phyloP scores from a whole-genome alignment of 345 rosid species.

The Boechera stricta region DNA sequence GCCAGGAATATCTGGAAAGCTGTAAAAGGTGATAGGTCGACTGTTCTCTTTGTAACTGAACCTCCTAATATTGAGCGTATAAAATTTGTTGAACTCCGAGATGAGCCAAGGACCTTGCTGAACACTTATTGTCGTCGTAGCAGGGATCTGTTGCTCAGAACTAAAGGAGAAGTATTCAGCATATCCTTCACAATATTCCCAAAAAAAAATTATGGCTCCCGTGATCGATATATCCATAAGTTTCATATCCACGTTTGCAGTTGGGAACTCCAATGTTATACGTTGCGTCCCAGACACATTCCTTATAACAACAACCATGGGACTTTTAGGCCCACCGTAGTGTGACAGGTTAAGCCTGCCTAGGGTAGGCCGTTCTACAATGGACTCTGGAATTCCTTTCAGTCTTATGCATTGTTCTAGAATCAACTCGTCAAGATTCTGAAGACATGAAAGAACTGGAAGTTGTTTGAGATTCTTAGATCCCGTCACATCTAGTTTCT shows the following conservation, averaged over 20 bases:
- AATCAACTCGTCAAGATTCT: conserved; percentile 14
- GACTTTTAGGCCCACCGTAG: not conserved
- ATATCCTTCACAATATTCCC: not conserved
- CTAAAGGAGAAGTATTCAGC: conserved; percentile 18
- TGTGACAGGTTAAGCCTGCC: not conserved
- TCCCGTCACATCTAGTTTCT: not conserved
- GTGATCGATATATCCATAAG: not conserved
- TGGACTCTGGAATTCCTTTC: not conserved
- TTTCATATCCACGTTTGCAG: not conserved
- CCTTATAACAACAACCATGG: not conserved
- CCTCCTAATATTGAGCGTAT: no score
- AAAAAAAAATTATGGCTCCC: conserved; percentile 2
- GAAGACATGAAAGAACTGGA: not conserved
- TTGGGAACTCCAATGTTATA: conserved; percentile 9
- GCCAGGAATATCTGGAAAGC: no score
- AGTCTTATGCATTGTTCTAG: not conserved
- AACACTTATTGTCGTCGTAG: no score
- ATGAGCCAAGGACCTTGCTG: no score
- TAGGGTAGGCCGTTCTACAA: not conserved
- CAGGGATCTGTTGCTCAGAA: no score
- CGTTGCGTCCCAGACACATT: not conserved
- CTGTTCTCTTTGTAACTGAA: no score
- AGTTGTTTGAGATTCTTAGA: conserved; percentile 20
- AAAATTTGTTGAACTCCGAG: no score
- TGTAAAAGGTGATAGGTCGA: no score